These are phyloP conservation scores for Crucibulum cyathiforme DNA, from an alignment of 1,284 basidiomycete species.

Conservation along the genomic window DNA sequence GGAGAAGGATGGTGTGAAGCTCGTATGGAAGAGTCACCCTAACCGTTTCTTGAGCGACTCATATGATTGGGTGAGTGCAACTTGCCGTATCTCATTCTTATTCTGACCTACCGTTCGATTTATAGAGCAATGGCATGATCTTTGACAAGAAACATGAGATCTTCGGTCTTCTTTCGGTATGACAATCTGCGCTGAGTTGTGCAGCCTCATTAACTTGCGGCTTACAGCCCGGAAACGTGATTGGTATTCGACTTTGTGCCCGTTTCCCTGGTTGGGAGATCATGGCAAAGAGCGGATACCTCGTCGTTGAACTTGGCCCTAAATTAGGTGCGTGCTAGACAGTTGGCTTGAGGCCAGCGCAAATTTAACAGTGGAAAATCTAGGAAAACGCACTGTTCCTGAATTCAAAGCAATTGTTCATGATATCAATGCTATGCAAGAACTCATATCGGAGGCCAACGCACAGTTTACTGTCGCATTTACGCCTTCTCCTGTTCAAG, in stretches of 20 bases:
- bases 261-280: conserved; percentile 29
- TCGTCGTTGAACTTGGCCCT: conserved; percentile 21
- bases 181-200: not conserved
- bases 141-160: conserved; percentile 13
- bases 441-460: conserved; percentile 9
- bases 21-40: conserved; percentile 28
- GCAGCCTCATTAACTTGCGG: not conserved
- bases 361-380: not conserved
- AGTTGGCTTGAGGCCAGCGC: not conserved
- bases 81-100: too few relatives aligned
- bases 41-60: conserved; percentile 5
- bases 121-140: conserved; percentile 11
- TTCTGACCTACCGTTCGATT: not conserved
- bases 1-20: conserved; percentile 17
- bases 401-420: too few relatives aligned
- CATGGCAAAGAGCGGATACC: conserved; percentile 19
- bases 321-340: conserved; percentile 17
- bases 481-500: conserved; percentile 1
- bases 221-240: conserved; percentile 24
- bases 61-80: not conserved
- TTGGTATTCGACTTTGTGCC: conserved; percentile 29
- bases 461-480: conserved; percentile 2
- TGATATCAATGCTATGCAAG: too few relatives aligned
- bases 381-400: conserved; percentile 3
- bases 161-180: not conserved